Evolutionary conservation across 306 rosid genomes (phyloP).

Genomic region (Castanea crenata): DNA sequence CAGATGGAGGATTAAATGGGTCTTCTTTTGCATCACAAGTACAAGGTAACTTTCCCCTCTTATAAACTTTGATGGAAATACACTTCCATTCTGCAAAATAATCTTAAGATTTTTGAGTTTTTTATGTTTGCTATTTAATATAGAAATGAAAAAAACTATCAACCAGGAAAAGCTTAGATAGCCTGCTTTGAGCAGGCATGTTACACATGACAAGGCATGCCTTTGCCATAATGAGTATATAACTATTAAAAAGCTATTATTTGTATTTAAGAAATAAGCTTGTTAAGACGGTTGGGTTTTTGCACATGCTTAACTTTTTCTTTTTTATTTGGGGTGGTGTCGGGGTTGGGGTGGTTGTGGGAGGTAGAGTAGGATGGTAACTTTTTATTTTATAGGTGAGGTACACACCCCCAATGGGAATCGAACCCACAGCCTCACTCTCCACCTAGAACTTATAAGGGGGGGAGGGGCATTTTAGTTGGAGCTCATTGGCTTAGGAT

Average conservation of each 20-base stretch:
- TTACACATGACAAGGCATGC: neutral
- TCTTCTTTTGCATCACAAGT: conserved; percentile 59
- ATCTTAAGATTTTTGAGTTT: neutral
- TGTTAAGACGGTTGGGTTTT: neutral
- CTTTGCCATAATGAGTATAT: neutral
- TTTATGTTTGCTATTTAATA: neutral
- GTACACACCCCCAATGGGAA: too few species aligned
- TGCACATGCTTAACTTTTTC: neutral
- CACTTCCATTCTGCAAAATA: neutral
- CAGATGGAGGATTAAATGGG: conserved; percentile 66
- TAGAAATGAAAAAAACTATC: neutral
- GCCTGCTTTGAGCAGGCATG: neutral
- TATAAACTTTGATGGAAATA: neutral
- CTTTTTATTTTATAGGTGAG: neutral
- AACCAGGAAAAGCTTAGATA: neutral
- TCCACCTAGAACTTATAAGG: too few species aligned
- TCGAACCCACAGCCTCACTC: too few species aligned
- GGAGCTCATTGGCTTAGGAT: neutral
- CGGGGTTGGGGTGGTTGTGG: neutral
- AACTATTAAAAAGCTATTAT: neutral
- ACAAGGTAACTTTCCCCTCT: conserved; percentile 55
- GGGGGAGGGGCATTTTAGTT: too few species aligned
- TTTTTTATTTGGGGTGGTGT: neutral
- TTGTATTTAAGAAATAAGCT: neutral
- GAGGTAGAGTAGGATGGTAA: neutral